Evolutionary conservation across 192 early-diverging fungal species (phyloP), one percentile per base, ranked within the genome.

Genomic region (Backusella tarrabulga): DNA sequence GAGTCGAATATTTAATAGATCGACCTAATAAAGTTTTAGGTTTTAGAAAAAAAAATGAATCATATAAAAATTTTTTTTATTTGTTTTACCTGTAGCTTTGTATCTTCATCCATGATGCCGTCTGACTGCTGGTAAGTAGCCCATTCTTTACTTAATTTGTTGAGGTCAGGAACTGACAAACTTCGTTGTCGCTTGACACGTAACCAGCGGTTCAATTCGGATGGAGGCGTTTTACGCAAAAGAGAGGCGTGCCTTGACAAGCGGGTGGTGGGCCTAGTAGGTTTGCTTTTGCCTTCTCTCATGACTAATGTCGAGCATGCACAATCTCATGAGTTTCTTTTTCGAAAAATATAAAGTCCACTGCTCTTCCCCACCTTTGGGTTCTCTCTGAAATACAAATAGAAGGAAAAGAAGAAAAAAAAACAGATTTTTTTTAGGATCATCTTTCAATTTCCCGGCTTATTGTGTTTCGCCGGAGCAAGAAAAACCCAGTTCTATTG

Each of bases 121-220:
- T 71, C 79, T 14, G 70, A 34, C 3, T 36, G 14, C 29, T 80
- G 71, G 41, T 68, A 76, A 17, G 32, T 19, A 1, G 67, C 68
- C 70, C 75, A 76, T 67, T 76, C 75, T 41, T 68, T 74, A 21
- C 60, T 70, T 12, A 80, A 72, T 21, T 63, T 71, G 4, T 63
- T 34, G 36, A 80, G 60, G 71, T 80, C 75, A 32, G 79, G 79
- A 0, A 76, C 42, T 11, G 79, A 80, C 15, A 80, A 12, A 15
- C 79, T 76, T 60, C 75, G 40, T 32, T 34, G 50, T 67, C 29
- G 34, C 6, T 41, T 21, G 4, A 40, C 63, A 4, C 67, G 12
- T 6, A 68, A 0, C 74, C 74, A 75, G 4, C 42, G 38, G 6
- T 34, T 34, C 21, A 75, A 34, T 42, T 38, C 7, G 12, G n/a